These are phyloP conservation scores for Glarea lozoyensis DNA, from an alignment of 495 filamentous ascomycete species.

Conservation along the genomic window DNA sequence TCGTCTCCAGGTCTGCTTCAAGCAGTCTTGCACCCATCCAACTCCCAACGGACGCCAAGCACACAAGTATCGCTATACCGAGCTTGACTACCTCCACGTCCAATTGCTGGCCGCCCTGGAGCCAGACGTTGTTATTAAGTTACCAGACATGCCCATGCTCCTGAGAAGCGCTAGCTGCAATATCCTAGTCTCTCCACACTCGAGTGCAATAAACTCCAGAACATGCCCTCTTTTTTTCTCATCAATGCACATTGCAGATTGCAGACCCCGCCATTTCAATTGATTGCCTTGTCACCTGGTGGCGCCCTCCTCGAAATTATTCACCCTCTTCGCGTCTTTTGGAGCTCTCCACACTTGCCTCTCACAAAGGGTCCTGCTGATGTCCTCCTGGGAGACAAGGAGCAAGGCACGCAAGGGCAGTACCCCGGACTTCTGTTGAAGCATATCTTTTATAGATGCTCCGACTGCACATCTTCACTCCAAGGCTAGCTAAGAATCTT, in stretches of 20 bases:
- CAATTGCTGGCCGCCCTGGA: not conserved
- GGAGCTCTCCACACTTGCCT: not conserved
- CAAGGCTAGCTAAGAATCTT: slow-evolving; percentile 6
- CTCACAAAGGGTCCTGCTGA: slow-evolving; percentile 16
- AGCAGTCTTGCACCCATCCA: not conserved
- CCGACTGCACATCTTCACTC: slow-evolving; percentile 4
- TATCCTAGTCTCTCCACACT: slow-evolving; percentile 13
- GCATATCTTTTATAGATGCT: slow-evolving; percentile 18
- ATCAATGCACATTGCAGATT: slow-evolving; percentile 15
- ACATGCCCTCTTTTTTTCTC: slow-evolving; percentile 7
- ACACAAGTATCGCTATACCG: not conserved
- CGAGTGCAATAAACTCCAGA: slow-evolving; percentile 12
- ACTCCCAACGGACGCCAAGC: not conserved
- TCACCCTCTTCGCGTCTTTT: slow-evolving; percentile 5
- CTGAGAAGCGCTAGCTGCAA: not conserved
- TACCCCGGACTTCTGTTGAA: slow-evolving; percentile 10
- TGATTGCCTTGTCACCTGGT: slow-evolving; percentile 16
- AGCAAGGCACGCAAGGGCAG: not conserved
- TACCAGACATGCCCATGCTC: not conserved
- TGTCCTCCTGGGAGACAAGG: slow-evolving; percentile 16
- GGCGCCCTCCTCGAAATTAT: not conserved
- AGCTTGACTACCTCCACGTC: not conserved
- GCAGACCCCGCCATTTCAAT: slow-evolving; percentile 23
- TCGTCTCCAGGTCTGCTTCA: not conserved
- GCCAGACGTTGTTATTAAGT: slow-evolving; percentile 1